Percentiles rank a stretch among this genome's conserved stretches.
phyloP scores from a whole-genome alignment of 306 rosid species.

The Inga laurina region DNA sequence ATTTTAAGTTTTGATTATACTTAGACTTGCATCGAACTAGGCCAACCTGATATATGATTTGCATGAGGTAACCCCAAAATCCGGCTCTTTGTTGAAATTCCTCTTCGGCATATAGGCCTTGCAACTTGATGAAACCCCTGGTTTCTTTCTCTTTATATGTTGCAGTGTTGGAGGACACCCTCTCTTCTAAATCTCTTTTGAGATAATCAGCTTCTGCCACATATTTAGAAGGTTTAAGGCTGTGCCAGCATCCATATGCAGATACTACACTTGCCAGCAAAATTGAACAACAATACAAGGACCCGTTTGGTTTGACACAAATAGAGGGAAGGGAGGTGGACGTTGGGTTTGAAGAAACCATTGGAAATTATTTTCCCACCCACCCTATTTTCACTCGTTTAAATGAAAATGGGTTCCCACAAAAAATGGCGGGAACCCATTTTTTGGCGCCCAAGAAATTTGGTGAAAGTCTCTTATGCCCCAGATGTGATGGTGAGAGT shows the following conservation, averaged over 20 bases:
- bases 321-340: too few species aligned
- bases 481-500: too few species aligned
- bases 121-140: slow-evolving; percentile 41
- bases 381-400: too few species aligned
- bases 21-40: not conserved
- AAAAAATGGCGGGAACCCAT: too few species aligned
- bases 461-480: too few species aligned
- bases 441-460: too few species aligned
- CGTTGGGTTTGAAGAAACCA: too few species aligned
- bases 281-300: slow-evolving; percentile 14
- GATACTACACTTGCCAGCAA: slow-evolving; percentile 72
- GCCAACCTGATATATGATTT: slow-evolving; percentile 58
- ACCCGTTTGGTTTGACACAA: too few species aligned
- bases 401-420: too few species aligned
- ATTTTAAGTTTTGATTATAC: not conserved
- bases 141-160: slow-evolving; percentile 30
- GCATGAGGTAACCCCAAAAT: slow-evolving; percentile 76
- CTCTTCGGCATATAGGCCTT: slow-evolving; percentile 44
- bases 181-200: slow-evolving; percentile 48
- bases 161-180: slow-evolving; percentile 7
- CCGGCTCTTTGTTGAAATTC: slow-evolving; percentile 55
- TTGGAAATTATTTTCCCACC: too few species aligned
- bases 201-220: slow-evolving; percentile 35
- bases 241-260: slow-evolving; percentile 71
- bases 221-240: slow-evolving; percentile 34